A percentile compares a stretch with the other conserved stretches of the same genome.
Evolutionary conservation across 441 rosid genomes (phyloP).

Genomic region (Croton laevigatus): DNA sequence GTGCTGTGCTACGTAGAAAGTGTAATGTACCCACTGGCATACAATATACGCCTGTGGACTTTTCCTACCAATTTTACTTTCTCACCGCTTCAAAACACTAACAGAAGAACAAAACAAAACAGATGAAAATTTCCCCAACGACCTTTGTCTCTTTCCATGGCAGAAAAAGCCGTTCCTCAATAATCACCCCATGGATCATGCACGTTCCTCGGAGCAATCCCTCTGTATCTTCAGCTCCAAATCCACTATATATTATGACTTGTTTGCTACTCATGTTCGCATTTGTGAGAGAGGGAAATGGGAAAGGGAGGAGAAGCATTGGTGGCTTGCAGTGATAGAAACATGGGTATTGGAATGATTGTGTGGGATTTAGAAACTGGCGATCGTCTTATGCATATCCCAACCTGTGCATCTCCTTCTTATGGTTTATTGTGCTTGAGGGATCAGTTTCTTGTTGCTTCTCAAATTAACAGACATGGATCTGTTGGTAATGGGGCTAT

Average conservation of each 20-base stretch:
- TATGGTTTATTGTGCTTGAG: conserved; percentile 39
- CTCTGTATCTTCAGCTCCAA: conserved; percentile 19
- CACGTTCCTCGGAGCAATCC: background rate
- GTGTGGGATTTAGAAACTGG: conserved; percentile 43
- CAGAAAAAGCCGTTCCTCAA: conserved; percentile 21
- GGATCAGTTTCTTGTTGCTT: conserved; percentile 42
- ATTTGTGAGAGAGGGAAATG: conserved; percentile 20
- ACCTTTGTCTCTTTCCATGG: conserved; percentile 25
- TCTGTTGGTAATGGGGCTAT: conserved; percentile 49
- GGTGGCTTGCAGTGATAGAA: conserved; percentile 46
- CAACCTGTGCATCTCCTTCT: conserved; percentile 49
- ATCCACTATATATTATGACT: background rate
- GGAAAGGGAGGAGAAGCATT: conserved; percentile 32
- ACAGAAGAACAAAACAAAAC: background rate
- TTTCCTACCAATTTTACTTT: too few relatives aligned
- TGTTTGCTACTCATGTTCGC: background rate
- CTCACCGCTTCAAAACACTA: background rate
- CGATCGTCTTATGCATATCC: conserved; percentile 37
- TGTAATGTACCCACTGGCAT: background rate
- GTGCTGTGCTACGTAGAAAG: background rate
- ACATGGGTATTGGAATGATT: conserved; percentile 35
- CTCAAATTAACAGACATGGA: conserved; percentile 41
- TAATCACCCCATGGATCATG: too few relatives aligned
- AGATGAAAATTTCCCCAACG: conserved; percentile 16
- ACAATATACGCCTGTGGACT: background rate